A percentile compares a stretch with the other conserved stretches of the same genome.
Conservation (phyloP, 2,329 filamentous ascomycete species). For the Cladophialophora yegresii region DNA sequence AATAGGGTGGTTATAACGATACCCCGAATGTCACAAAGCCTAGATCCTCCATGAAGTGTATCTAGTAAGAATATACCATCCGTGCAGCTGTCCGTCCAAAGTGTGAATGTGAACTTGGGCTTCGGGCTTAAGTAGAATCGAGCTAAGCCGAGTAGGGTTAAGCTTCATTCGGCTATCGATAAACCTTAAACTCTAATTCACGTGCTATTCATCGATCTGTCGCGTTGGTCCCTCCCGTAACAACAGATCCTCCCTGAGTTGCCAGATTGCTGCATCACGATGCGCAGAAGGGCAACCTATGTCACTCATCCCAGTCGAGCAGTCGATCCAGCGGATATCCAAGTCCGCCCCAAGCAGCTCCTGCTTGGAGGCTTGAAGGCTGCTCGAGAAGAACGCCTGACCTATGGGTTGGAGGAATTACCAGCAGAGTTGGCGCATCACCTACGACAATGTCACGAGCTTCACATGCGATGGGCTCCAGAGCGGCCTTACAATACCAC, state of each 20-base stretch:
- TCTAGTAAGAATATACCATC: not conserved
- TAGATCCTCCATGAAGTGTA: not conserved
- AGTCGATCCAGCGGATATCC: slow-evolving; percentile 64
- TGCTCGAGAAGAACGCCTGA: slow-evolving; percentile 77
- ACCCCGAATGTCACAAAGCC: not conserved
- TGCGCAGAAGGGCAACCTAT: slow-evolving; percentile 31
- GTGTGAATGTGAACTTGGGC: not conserved
- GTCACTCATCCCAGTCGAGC: slow-evolving; percentile 31
- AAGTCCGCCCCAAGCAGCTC: slow-evolving; percentile 57
- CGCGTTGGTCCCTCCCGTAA: not conserved
- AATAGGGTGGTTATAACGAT: not conserved
- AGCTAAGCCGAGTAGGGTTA: slow-evolving; percentile 1
- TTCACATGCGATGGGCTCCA: slow-evolving; percentile 80
- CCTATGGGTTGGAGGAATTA: slow-evolving; percentile 71
- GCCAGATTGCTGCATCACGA: slow-evolving; percentile 2
- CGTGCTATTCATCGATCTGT: not conserved
- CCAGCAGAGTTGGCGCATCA: slow-evolving; percentile 62
- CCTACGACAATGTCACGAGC: slow-evolving; percentile 65
- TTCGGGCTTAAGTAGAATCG: not conserved
- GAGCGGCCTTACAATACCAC: slow-evolving; percentile 59
- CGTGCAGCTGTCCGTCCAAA: not conserved
- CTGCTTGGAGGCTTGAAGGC: slow-evolving; percentile 64
- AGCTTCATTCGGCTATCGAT: slow-evolving; percentile 5
- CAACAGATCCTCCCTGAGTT: not conserved
- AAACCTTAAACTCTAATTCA: slow-evolving; percentile 1